Base-by-base conservation (phyloP, 768 basidiomycete genomes). In the Mycena rebaudengoi region DNA sequence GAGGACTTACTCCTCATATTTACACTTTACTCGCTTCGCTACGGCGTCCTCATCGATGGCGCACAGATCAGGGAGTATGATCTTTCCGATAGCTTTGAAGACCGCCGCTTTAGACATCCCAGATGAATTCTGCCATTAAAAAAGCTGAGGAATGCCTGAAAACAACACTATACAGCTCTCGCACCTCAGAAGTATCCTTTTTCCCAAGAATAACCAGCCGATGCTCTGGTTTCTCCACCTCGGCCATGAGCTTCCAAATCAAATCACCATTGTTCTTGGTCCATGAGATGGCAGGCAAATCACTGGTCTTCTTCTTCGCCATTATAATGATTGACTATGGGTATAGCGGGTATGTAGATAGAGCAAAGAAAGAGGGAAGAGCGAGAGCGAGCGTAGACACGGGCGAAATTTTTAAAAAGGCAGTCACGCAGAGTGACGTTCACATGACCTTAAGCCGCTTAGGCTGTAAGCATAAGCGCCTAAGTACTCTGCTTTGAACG, bases 81-180 rank as follows among this genome's bases (percentile, higher is more conserved):
- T 49, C 26, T 56, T 26, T 20, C 44, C 53, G 21, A 64, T 55
- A 16, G 29, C 43, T 40, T 64, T 58, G 43, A 48, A 64, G 32
- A 49, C 62, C 14, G 54, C 40, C 14, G 46, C 35, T 30, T 64
- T 64, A 29, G 39, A 43, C 29, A 55, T 30, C 8, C 53, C 53
- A 18, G 20, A 18, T 8, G 53, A 55, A 23, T 55, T 55, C 53
- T 55, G 28, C 26, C 26, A n/a, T 13, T 16, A 30, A 21, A 20
- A 28, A 21, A 5, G 5, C 12, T 55, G 4, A 55, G n/a, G 40
- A 26, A 39, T 18, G 14, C 3, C 6, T 20, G 2, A 30, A 12
- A 18, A 2, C 5, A 7, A 14, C 14, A 2, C 8, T 43, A 13
- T 29, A 18, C 8, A 39, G 35, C 23, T 18, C 23, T 3, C 53